Evolutionary conservation across 1,284 basidiomycete genomes (phyloP).

Genomic region (Earliella scabrosa): DNA sequence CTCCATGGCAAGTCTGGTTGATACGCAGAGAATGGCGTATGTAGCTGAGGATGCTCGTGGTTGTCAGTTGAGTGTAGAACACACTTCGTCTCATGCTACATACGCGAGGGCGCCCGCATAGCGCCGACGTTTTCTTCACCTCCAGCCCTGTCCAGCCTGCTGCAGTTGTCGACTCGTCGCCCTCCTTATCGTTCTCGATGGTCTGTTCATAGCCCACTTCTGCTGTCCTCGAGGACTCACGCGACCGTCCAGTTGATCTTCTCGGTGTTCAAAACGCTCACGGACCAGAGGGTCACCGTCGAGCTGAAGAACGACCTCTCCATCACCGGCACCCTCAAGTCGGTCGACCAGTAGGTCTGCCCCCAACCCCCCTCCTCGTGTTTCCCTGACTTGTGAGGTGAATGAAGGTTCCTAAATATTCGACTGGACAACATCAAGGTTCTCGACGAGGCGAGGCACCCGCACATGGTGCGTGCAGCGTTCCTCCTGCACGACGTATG

Average conservation of each 20-base stretch:
- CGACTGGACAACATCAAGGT: slow-evolving; percentile 94
- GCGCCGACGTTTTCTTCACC: too few relatives aligned
- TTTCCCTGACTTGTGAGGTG: background rate
- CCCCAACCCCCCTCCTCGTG: background rate
- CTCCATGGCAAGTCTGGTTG: too few relatives aligned
- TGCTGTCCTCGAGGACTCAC: background rate
- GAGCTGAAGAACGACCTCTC: slow-evolving; percentile 99
- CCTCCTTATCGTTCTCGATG: background rate
- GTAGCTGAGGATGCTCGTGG: too few relatives aligned
- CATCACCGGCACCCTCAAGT: slow-evolving; percentile 95
- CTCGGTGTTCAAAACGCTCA: slow-evolving; percentile 99
- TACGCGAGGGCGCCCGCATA: too few relatives aligned
- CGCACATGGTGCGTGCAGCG: slow-evolving; percentile 84
- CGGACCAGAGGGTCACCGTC: slow-evolving; percentile 95
- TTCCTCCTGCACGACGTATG: background rate
- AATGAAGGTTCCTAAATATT: slow-evolving; percentile 92
- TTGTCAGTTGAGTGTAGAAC: too few relatives aligned
- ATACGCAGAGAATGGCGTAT: too few relatives aligned
- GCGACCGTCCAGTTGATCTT: slow-evolving; percentile 77
- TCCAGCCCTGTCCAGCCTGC: background rate
- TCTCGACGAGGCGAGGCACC: slow-evolving; percentile 90
- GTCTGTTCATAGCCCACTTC: background rate
- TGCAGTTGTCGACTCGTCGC: background rate
- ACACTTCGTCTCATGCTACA: too few relatives aligned
- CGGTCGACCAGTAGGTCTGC: slow-evolving; percentile 90